Evolutionary conservation across 257 asterid species (phyloP), one percentile per base, ranked within the genome.

Genomic region (Cruciata laevipes): DNA sequence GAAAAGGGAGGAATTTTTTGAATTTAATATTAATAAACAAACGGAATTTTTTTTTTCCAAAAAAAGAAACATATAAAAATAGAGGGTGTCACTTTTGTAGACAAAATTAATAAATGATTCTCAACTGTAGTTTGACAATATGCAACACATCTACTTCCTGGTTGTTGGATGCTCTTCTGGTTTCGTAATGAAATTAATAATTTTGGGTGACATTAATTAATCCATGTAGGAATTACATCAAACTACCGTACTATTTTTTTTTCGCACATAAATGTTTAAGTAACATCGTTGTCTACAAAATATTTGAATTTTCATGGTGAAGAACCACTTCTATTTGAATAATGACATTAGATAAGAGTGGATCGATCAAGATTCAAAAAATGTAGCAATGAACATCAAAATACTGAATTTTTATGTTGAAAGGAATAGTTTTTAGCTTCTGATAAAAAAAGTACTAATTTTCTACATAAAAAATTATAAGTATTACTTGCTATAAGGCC

Each of bases 91-190:
- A 40, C 14, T 10, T 40, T 40, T 40, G 0, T 12, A 23, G 30
- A 27, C 1, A 6, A 57, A 30, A 66, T 5, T 18, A 21, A 67
- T 25, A 25, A 27, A 27, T 37, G 69, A 55, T 49, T 42, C 65
- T 63, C 35, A 30, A 57, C 66, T 23, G 35, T 57, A 42, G 32
- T 8, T 72, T 66, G 71, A 65, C 47, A 31, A 65, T 42, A 47
- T 57, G 63, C 68, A 59, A 32, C 42, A 24, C 35, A 8, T 9
- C 5, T 59, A 18, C 59, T 59, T 25, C 64, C 31, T 47, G 71
- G 77, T 70, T 68, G 78, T 73, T 76, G 72, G 77, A 40, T 55
- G 62, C 65, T 35, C 30, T 63, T 67, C 20, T 24, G 67, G 59
- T 58, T 66, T 66, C 63, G 62, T 14, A 57, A 23, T 5, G 2